Conservation (phyloP, 805 yeast genomes). For the Saturnispora ahearnii region DNA sequence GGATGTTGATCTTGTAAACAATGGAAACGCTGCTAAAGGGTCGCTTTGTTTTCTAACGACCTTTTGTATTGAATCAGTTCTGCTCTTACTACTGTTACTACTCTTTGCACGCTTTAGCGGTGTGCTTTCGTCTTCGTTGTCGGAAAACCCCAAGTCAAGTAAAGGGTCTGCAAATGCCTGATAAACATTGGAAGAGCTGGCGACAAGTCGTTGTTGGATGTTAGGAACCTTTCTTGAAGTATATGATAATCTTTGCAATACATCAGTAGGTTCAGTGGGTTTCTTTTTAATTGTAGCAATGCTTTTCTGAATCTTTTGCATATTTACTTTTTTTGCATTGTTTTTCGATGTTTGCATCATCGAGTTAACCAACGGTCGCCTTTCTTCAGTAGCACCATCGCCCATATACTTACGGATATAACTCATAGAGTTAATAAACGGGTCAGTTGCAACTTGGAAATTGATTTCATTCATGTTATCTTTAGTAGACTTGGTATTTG, state of each 20-base stretch:
- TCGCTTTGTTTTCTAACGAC: neutral
- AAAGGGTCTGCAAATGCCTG: slow-evolving; percentile 4
- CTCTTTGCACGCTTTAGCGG: neutral
- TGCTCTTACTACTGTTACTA: neutral
- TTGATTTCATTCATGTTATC: neutral
- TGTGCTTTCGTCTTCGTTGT: neutral
- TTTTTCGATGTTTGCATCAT: neutral
- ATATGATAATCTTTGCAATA: neutral
- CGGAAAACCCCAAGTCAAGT: slow-evolving; percentile 2
- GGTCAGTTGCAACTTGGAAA: neutral
- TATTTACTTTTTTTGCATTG: neutral
- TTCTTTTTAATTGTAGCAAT: neutral
- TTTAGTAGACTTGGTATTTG: no score
- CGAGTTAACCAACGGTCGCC: neutral
- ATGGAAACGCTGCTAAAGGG: neutral
- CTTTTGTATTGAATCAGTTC: neutral
- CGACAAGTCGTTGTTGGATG: neutral
- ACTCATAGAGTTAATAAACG: neutral
- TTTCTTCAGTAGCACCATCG: neutral
- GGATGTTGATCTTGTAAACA: neutral
- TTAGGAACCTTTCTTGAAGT: neutral
- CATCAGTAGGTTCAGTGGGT: neutral
- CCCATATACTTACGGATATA: neutral
- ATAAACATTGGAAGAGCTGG: neutral
- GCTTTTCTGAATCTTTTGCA: neutral